Base-by-base conservation (phyloP, 78 protist species). In the Speleostelium caveatum region DNA sequence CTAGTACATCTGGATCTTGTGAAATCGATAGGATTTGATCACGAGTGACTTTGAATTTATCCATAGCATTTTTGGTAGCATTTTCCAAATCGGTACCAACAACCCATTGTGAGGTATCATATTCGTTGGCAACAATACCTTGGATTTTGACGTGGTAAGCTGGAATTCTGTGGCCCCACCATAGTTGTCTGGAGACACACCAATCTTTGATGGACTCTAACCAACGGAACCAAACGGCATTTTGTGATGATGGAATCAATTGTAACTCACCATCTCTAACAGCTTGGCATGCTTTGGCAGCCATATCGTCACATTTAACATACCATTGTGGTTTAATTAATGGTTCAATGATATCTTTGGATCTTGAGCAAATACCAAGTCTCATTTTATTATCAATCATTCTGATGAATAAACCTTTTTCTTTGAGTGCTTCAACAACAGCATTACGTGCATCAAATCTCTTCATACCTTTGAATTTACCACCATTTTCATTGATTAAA, bases 81-180 rank as follows among this genome's bases (percentile, higher is more conserved):
- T 85, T 92, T 17, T 73, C 91, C n/a, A 32, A 4, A 16, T 51
- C 62, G 32, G 8, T 17, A 36, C 86, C 95, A 21, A 60, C 83
- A 24, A 93, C 95, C 95, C 95, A 93, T 35, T 74, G 86, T 16
- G 53, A 21, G 32, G 72, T 68, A 17, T 49, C 72, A 36, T 45
- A 62, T 45, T 66, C 91, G 69, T 80, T 61, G 8, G 94, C 26
- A 21, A 7, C 55, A 32, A 59, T 32, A 26, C 93, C 93, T 56
- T 41, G 65, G 58, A 86, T 21, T 1, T 5, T 49, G 49, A 75
- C 92, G 33, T 86, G 75, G 73, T 93, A 99, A 17, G 99, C 99
- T 16, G 99, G 99, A 53, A 99, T 98, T 45, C 98, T 97, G 93
- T 99, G 99, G 36, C 99, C 99, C 99, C 99, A 99, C 99, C 99